Base-by-base conservation (phyloP, 768 basidiomycete species). In the Mycena epipterygia region DNA sequence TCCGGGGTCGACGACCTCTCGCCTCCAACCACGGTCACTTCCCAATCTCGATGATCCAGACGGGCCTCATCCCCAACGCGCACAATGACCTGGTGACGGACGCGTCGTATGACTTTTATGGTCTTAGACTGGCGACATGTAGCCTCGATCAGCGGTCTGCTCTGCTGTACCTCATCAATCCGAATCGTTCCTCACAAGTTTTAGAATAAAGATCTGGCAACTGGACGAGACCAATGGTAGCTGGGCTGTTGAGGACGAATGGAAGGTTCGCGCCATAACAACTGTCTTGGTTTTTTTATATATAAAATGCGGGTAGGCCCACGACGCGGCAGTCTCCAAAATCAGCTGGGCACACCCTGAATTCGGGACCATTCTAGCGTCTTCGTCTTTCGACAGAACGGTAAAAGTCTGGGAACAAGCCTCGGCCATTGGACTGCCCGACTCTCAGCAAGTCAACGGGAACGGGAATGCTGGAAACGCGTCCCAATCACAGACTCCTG, bases 301-400 rank as follows among this genome's bases (percentile, higher is more conserved):
- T 33, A 25, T 65, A 46, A 59, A 21, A 9, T 37, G 60, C 27
- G 16, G 39, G 17, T 75, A 97, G 95, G 97, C 97, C n/a, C 97
- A 98, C 78, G 95, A 97, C 76, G 96, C 96, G 19, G 90, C 97
- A 0, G 87, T 98, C 41, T 89, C 95, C 11, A 91, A 88, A 79
- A 75, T 98, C 17, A 89, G 89, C 60, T 99, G 96, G 94, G 95
- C 95, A 1, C 96, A 97, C 77, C 96, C 97, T 6, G 92, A 96
- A 79, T 96, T 96, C 68, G 97, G 96, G 5, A 89, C 90, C 2
- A 89, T 98, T 60, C 84, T 99, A 64, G 95, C 95, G 0, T 95
- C 94, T 5, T 89, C 91, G 6, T 95, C 93, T 2, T 96, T 96
- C 75, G 97, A 98, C 81, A 88, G 97, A 29, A 94, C 94, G 0